Evolutionary conservation across 352 stramenopile genomes (phyloP), one percentile per base, ranked within the genome.

Genomic region (Phytophthora capsici): DNA sequence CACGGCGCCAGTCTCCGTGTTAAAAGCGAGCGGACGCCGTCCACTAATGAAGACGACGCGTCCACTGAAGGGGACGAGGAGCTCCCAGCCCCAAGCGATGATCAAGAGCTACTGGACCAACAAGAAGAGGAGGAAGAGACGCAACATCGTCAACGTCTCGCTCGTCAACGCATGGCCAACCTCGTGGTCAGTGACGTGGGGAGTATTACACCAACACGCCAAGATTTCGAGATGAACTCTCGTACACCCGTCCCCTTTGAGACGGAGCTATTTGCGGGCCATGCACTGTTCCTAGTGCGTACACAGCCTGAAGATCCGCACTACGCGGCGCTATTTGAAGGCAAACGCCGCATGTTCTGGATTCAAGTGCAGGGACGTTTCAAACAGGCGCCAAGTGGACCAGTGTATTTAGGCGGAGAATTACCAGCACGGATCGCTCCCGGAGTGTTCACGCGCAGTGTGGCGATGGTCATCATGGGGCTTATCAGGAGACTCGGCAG

Each of bases 331-430:
- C 70, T 96, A 6, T 94, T 96, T 34, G 60, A 34, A 6, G 73
- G 75, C 38, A 87, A 89, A 28, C 77, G 80, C 10, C 84, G 88
- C 47, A 89, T 86, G 75, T 93, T 96, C 59, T 96, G 88, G 88
- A 94, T 96, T 66, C 88, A 96, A 50, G 85, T 96, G 8, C 88
- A 96, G 50, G 86, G 88, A 19, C 70, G 67, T n/a, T 96, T 96
- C 63, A 96, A 96, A 69, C 56, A 72, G 25, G 43, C 57, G 16
- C 84, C 84, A 0, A 59, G 51, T 1, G 86, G 88, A 4, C 67
- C 71, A 10, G 78, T 96, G 3, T 96, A 76, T 56, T 59, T 96
- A 7, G 88, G 88, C 8, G 88, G 88, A 10, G 88, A 96, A 47
- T 64, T 96, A 14, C 86, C 88, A 1, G 49, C 70, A 7, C 58